phyloP scores from a whole-genome alignment of 106 monocot species.

The Apostasia ramifera region DNA sequence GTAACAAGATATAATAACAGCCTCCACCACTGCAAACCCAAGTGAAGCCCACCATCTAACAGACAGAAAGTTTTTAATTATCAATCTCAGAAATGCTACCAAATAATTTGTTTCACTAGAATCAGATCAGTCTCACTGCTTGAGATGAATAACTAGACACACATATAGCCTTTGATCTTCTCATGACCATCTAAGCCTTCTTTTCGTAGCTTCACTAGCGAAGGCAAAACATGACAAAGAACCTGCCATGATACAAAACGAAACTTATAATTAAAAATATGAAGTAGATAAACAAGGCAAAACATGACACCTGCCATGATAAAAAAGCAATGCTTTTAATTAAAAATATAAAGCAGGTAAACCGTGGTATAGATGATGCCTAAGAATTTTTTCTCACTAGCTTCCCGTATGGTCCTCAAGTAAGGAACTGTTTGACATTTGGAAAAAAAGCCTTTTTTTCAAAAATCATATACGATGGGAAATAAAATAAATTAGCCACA shows the following conservation, averaged over 20 bases:
- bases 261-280: not conserved
- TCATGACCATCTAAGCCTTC: constrained; percentile 99
- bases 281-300: not conserved
- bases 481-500: too few relatives aligned
- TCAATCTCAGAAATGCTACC: not conserved
- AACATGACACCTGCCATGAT: too few relatives aligned
- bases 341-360: too few relatives aligned
- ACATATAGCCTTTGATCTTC: constrained; percentile 99
- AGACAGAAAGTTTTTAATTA: not conserved
- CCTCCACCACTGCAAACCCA: constrained; percentile 76
- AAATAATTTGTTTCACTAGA: constrained; percentile 1
- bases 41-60: constrained; percentile 94
- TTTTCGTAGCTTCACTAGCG: constrained; percentile 84
- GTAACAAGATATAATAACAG: constrained; percentile 69
- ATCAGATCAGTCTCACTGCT: constrained; percentile 48
- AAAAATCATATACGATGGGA: too few relatives aligned
- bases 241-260: constrained; percentile 27
- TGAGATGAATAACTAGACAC: constrained; percentile 67
- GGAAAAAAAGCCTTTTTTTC: too few relatives aligned
- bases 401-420: too few relatives aligned
- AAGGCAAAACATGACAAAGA: constrained; percentile 85
- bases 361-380: too few relatives aligned
- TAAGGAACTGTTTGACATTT: too few relatives aligned
- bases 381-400: too few relatives aligned
- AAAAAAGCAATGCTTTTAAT: too few relatives aligned